A percentile compares a stretch with the other conserved stretches of the same genome.
Conservation (phyloP, 306 rosid species). For the Cicer judaicum region DNA sequence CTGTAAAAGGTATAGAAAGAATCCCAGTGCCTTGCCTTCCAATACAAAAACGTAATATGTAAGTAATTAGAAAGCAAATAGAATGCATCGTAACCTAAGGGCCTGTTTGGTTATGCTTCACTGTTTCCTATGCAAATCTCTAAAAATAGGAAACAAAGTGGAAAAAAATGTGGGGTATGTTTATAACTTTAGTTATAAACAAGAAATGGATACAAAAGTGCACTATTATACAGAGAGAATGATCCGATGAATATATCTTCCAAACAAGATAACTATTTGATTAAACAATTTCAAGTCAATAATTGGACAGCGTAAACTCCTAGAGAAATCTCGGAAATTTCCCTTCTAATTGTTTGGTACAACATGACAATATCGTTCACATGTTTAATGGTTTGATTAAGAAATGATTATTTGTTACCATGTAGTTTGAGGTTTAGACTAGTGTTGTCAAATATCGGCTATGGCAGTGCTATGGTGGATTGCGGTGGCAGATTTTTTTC, state of each 20-base stretch:
- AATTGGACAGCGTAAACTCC: conserved; percentile 4
- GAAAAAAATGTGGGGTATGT: neutral
- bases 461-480: too few relatives aligned
- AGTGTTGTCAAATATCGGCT: too few relatives aligned
- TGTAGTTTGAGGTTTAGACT: neutral
- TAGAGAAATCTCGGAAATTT: conserved; percentile 22
- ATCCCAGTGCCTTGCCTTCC: conserved; percentile 94
- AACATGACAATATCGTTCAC: neutral
- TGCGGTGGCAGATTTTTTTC: too few relatives aligned
- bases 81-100: conserved; percentile 13
- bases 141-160: neutral
- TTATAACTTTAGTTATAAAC: neutral
- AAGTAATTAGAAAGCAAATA: conserved; percentile 32
- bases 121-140: neutral
- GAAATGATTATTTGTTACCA: neutral
- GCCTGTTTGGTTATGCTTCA: neutral
- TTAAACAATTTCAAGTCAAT: conserved; percentile 19
- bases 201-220: neutral
- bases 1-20: conserved; percentile 82
- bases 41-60: conserved; percentile 36
- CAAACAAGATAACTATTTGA: conserved; percentile 19
- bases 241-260: conserved; percentile 21
- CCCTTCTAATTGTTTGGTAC: neutral
- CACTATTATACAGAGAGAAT: conserved; percentile 1
- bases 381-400: conserved; percentile 19